Percentiles rank a stretch among this genome's conserved stretches.
These are phyloP conservation scores for Candida easanensis DNA, from an alignment of 805 yeast genomes.

Conservation along the genomic window DNA sequence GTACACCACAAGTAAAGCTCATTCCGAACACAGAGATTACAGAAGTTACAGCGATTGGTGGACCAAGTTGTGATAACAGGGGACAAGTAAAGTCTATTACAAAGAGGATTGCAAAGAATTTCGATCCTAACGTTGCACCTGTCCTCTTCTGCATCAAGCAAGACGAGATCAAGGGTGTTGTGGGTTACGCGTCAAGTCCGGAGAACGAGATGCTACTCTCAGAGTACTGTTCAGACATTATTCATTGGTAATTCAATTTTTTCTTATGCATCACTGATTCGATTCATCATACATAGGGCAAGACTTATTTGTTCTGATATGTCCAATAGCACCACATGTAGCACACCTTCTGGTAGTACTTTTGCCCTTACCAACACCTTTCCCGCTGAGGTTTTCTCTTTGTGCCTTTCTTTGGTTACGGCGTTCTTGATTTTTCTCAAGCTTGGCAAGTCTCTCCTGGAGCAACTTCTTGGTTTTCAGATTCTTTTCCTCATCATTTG, in stretches of 20 bases:
- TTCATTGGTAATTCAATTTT: slow-evolving; percentile 22
- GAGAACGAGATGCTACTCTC: slow-evolving; percentile 16
- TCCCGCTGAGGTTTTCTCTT: slow-evolving; percentile 33
- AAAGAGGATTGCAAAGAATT: slow-evolving; percentile 37
- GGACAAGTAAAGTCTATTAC: slow-evolving; percentile 39
- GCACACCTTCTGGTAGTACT: slow-evolving; percentile 77
- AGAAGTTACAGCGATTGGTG: slow-evolving; percentile 37
- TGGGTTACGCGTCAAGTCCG: slow-evolving; percentile 23
- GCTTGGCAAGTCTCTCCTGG: slow-evolving; percentile 78
- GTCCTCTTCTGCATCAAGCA: slow-evolving; percentile 38
- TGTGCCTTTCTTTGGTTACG: slow-evolving; percentile 55
- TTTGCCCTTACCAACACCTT: slow-evolving; percentile 31
- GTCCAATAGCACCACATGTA: slow-evolving; percentile 94
- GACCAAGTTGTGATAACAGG: slow-evolving; percentile 43
- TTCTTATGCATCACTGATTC: slow-evolving; percentile 16
- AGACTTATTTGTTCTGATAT: slow-evolving; percentile 81
- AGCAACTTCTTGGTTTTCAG: slow-evolving; percentile 71
- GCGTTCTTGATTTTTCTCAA: slow-evolving; percentile 73
- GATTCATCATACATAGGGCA: slow-evolving; percentile 81
- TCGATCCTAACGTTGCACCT: slow-evolving; percentile 36
- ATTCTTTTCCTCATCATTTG: slow-evolving; percentile 82
- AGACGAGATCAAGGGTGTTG: slow-evolving; percentile 19
- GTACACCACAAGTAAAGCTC: slow-evolving; percentile 33
- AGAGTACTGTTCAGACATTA: slow-evolving; percentile 24
- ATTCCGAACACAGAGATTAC: slow-evolving; percentile 28